Evolutionary conservation across 345 rosid genomes (phyloP), one percentile per base, ranked within the genome.

Genomic region (Odontarrhena argentea): DNA sequence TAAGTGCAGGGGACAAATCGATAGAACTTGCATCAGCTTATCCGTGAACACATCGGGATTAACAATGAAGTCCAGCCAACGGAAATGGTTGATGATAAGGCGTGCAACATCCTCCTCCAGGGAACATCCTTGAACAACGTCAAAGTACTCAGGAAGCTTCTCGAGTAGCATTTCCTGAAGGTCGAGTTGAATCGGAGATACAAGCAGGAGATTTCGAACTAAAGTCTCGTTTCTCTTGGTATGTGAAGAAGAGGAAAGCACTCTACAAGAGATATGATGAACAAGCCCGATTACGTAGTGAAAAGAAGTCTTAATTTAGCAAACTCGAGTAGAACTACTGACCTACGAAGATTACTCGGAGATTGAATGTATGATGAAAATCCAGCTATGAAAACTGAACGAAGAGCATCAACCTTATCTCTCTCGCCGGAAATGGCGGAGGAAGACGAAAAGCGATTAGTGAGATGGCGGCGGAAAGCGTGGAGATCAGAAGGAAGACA

Each of bases 71-170:
- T 90, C 95, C 6, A 90, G 88, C 92, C 92, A 90, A 8, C 97
- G 82, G 50, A 90, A 83, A 38, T 86, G 88, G 58, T 82, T 84
- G 52, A 90, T 65, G 46, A 90, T 87, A 25, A 86, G 87, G 55
- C 97, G 77, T 37, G 88, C 85, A 37, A 84, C 81, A 65, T 90
- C 97, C 5, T 90, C 86, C 55, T 83, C 83, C 1, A 87, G 78
- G 0, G 86, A 72, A 61, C 58, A 51, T 64, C 77, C 83, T 1
- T 72, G 10, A 66, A 72, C 71, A 0, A 58, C 30, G 25, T 82
- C 82, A 15, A 90, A 90, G 63, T 76, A 83, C 64, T 87, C 97
- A 0, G 95, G 95, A 76, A 90, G 86, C 55, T 87, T 90, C 84
- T 90, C 92, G 0, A 90, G 87, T 18, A 90, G 81, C 75, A 82